Evolutionary conservation across 495 filamentous ascomycete species (phyloP).

Genomic region (Xylaria telfairii): DNA sequence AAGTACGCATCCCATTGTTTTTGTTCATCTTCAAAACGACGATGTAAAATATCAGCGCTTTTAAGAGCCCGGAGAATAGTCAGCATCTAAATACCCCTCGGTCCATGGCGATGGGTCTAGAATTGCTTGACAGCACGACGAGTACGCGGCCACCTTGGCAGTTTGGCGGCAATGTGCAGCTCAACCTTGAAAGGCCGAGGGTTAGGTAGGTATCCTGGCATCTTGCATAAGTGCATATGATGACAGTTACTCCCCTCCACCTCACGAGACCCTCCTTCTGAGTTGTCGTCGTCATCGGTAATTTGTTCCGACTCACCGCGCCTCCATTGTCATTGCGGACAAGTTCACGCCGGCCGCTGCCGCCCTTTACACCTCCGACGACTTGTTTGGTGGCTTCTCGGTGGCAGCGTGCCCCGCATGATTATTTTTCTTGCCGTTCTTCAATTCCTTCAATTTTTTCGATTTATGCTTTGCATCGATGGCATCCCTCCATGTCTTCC

Average conservation of each 20-base stretch:
- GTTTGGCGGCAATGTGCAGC: conserved; percentile 13
- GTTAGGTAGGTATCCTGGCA: conserved; percentile 18
- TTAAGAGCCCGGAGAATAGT: not conserved
- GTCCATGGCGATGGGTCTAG: not conserved
- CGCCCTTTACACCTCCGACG: conserved; percentile 8
- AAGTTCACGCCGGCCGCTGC: not conserved
- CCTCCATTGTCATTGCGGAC: not conserved
- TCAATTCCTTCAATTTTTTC: conserved; percentile 30
- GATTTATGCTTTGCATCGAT: conserved; percentile 53
- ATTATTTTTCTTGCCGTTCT: conserved; percentile 26
- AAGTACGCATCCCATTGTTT: not conserved
- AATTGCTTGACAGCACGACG: not conserved
- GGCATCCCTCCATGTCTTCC: conserved; percentile 59
- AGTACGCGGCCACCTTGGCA: conserved; percentile 15
- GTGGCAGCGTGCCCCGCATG: not conserved
- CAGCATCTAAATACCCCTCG: not conserved
- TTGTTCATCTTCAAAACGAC: not conserved
- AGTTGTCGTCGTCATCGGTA: conserved; percentile 15
- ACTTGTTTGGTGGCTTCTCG: not conserved
- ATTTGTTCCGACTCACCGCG: not conserved
- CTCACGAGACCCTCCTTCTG: not conserved
- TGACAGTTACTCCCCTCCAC: not conserved
- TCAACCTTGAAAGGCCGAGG: conserved; percentile 5
- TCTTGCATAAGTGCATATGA: conserved; percentile 12
- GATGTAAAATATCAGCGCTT: not conserved